Evolutionary conservation across 352 stramenopile species (phyloP), one percentile per base, ranked within the genome.

Genomic region (Globisporangium emineosum): DNA sequence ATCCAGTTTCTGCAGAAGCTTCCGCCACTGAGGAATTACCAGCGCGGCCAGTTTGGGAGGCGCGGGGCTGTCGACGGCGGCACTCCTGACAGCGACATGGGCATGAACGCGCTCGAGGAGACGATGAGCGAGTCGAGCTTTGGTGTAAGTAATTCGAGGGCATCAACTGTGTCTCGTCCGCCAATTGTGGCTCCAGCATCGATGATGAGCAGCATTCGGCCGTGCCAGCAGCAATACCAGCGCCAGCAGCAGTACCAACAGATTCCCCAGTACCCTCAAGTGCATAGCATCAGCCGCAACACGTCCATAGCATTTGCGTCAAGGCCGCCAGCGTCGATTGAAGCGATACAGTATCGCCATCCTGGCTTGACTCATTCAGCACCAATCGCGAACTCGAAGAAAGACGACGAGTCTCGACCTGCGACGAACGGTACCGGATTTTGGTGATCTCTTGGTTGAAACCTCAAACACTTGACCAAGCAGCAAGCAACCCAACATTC

Each of bases 91-190:
- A 68, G 67, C 7, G 55, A 61, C 29, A 56, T 81, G 42, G 83
- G 81, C 70, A 83, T 92, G 69, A 60, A 70, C 42, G 83, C 83
- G 33, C 68, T 92, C 40, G 79, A 90, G 64, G 75, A 86, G 49
- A 82, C 79, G 2, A 81, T 92, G 64, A 72, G 85, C 47, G 81
- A 89, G 57, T 87, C 81, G 58, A 89, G 81, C 65, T 89, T 92
- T 56, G 76, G 88, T 42, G 84, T 77, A 0, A 43, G 29, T 9
- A 49, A n/a, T 10, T 17, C 49, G 10, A 57, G 75, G 12, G 74
- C 84, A 57, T 66, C 75, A 1, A 40, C 21, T 4, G 68, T 72
- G 5, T 66, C 71, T 4, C 57, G 71, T 42, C 77, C 72, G 19
- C 79, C 77, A 1, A 64, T 86, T 21, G 79, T 89, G 19, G 71